A percentile compares a stretch with the other conserved stretches of the same genome.
Evolutionary conservation across 164 flowering plant species (phyloP).

Genomic region (Annona cherimola): DNA sequence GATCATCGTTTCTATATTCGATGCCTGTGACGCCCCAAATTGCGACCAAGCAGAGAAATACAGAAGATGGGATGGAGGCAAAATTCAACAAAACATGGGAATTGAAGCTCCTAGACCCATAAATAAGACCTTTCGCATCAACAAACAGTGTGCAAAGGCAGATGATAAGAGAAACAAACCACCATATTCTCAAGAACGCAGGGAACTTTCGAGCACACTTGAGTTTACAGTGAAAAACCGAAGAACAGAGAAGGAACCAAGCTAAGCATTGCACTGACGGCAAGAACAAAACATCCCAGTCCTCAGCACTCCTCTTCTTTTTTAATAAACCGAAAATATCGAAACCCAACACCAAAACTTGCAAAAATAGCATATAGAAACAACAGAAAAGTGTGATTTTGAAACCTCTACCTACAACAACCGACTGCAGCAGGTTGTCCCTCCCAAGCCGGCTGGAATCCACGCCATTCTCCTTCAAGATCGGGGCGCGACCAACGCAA

Average conservation of each 20-base stretch:
- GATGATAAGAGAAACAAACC: constrained; percentile 65
- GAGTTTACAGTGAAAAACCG: constrained; percentile 66
- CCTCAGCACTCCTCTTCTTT: constrained; percentile 19
- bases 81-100: constrained; percentile 75
- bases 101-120: constrained; percentile 44
- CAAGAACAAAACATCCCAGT: constrained; percentile 47
- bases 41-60: constrained; percentile 68
- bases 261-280: constrained; percentile 64
- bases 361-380: constrained; percentile 64
- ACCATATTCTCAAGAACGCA: constrained; percentile 72
- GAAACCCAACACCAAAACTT: constrained; percentile 57
- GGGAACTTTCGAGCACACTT: constrained; percentile 66
- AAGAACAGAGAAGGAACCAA: constrained; percentile 79
- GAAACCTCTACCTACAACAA: constrained; percentile 49
- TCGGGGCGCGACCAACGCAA: constrained; percentile 49
- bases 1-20: constrained; percentile 48
- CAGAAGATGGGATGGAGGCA: constrained; percentile 68
- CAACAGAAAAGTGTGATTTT: constrained; percentile 57
- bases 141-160: constrained; percentile 60
- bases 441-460: constrained; percentile 21
- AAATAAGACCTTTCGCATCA: constrained; percentile 46
- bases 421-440: constrained; percentile 23
- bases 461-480: constrained; percentile 45
- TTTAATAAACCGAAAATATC: constrained; percentile 52
- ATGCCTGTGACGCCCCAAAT: constrained; percentile 74